phyloP scores from a whole-genome alignment of 2,329 filamentous ascomycete species.

The Calonectria hongkongensis region DNA sequence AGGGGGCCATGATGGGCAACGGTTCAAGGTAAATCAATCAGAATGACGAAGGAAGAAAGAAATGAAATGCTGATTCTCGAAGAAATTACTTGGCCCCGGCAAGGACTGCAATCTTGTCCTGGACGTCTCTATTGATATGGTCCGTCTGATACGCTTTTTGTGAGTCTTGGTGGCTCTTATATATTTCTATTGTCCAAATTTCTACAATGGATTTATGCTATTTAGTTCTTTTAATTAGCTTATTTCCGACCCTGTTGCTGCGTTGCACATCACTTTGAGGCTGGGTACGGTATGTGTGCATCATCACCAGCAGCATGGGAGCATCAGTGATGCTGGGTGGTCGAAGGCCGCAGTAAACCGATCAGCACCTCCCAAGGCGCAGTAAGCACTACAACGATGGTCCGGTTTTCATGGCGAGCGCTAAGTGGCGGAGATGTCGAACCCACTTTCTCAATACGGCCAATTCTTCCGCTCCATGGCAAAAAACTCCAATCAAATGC shows the following conservation, averaged over 20 bases:
- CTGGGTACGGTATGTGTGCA: background rate
- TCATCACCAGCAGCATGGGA: background rate
- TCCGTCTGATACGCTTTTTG: background rate
- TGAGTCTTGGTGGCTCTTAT: background rate
- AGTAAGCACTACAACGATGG: too few species aligned
- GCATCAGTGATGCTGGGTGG: background rate
- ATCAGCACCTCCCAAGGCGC: background rate
- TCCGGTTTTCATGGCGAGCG: background rate
- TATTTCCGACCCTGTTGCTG: background rate
- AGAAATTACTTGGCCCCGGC: background rate
- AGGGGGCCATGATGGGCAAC: conserved; percentile 12
- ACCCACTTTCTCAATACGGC: background rate
- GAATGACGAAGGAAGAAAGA: background rate
- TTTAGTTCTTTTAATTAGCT: too few species aligned
- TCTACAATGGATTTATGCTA: background rate
- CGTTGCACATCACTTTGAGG: background rate
- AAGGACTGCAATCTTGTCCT: background rate
- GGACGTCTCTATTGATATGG: background rate
- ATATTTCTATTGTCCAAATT: background rate
- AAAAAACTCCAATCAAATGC: background rate
- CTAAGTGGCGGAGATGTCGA: background rate
- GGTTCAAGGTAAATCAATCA: background rate
- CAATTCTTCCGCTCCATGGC: background rate
- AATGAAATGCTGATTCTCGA: too few species aligned
- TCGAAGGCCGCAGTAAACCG: too few species aligned